A percentile compares a stretch with the other conserved stretches of the same genome.
Conservation (phyloP, 2,329 filamentous ascomycete species). For the Xylaria sp. region DNA sequence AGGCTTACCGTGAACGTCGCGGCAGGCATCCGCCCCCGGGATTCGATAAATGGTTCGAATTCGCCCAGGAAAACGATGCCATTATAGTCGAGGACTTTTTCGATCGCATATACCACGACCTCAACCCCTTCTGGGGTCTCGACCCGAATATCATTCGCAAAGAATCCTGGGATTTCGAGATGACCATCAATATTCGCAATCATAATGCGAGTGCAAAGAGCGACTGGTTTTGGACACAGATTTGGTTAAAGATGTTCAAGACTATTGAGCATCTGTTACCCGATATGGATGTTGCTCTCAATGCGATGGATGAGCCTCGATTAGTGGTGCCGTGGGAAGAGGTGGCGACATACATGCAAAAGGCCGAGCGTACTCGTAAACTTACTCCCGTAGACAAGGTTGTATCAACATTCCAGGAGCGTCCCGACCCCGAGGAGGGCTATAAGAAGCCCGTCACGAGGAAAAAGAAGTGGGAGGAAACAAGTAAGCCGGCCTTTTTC, state of each 20-base stretch:
- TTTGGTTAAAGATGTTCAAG: constrained; percentile 61
- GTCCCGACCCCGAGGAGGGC: constrained; percentile 48
- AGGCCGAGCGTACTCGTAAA: constrained; percentile 54
- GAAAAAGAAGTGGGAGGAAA: constrained; percentile 56
- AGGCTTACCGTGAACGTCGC: constrained; percentile 51
- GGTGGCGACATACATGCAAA: constrained; percentile 58
- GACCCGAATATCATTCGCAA: constrained; percentile 54
- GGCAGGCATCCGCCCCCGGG: constrained; percentile 57
- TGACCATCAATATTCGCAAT: constrained; percentile 64
- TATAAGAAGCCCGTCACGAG: constrained; percentile 45
- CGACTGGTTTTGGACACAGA: constrained; percentile 64
- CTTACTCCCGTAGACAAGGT: constrained; percentile 53
- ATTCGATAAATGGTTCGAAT: constrained; percentile 55
- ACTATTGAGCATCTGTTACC: constrained; percentile 62
- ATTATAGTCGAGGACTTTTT: constrained; percentile 56
- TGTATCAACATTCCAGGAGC: constrained; percentile 49
- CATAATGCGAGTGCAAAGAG: constrained; percentile 56
- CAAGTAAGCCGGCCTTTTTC: constrained; percentile 46
- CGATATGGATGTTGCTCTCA: constrained; percentile 71
- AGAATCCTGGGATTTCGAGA: constrained; percentile 61
- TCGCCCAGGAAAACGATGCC: constrained; percentile 49
- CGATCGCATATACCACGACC: constrained; percentile 60
- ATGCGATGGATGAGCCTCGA: constrained; percentile 71
- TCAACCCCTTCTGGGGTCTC: constrained; percentile 61
- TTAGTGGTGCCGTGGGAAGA: constrained; percentile 68